A percentile compares a stretch with the other conserved stretches of the same genome.
These are phyloP conservation scores for Fusarium torulosum DNA, from an alignment of 2,329 filamentous ascomycete genomes.

Conservation along the genomic window DNA sequence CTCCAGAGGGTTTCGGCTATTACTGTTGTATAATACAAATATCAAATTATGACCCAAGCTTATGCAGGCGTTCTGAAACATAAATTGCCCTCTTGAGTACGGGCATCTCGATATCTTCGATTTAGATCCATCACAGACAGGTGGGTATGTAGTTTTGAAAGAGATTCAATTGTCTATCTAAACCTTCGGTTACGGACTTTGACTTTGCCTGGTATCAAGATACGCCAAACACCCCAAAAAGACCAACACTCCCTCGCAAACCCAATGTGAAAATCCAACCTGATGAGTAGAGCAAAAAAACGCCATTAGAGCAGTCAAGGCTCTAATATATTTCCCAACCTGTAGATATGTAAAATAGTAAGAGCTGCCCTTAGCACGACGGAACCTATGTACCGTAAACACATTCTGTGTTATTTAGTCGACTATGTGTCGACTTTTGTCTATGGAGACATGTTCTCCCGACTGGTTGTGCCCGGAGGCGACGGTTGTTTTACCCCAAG, in stretches of 20 bases:
- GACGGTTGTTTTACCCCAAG: constrained; percentile 63
- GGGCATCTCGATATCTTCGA: background rate
- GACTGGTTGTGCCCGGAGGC: constrained; percentile 6
- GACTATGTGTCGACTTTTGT: constrained; percentile 1
- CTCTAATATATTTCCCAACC: constrained; percentile 17
- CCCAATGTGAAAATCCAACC: background rate
- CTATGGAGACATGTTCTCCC: constrained; percentile 14
- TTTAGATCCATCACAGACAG: background rate
- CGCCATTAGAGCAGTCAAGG: constrained; percentile 13
- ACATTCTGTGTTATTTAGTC: constrained; percentile 3
- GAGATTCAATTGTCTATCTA: constrained; percentile 29
- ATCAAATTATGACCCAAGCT: background rate
- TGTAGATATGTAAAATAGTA: background rate
- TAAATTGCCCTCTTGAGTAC: background rate
- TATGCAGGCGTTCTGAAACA: background rate
- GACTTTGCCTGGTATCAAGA: constrained; percentile 31
- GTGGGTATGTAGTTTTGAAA: background rate
- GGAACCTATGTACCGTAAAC: constrained; percentile 15
- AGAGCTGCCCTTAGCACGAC: background rate
- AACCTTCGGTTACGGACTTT: constrained; percentile 5
- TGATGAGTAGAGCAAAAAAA: constrained; percentile 1
- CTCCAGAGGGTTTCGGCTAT: constrained; percentile 5
- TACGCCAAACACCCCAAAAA: constrained; percentile 31
- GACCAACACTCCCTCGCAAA: constrained; percentile 3
- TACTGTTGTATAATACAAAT: constrained; percentile 28